Evolutionary conservation across 2,329 filamentous ascomycete species (phyloP).

Genomic region (Dothistroma septosporum): DNA sequence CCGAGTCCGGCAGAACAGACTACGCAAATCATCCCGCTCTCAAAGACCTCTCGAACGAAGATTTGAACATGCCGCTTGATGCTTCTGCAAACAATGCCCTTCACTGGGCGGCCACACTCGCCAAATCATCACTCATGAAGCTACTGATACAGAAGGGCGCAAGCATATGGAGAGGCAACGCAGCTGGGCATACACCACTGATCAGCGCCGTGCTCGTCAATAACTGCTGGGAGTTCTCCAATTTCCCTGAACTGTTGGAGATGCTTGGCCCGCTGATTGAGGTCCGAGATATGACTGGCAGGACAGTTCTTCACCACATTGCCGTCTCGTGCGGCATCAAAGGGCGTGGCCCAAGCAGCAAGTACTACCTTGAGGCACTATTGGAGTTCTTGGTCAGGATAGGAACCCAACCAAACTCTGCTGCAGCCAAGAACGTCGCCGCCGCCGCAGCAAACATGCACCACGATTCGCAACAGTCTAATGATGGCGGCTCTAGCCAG

Average conservation of each 20-base stretch:
- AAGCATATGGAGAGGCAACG: slow-evolving; percentile 82
- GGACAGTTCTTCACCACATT: slow-evolving; percentile 93
- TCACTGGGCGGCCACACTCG: slow-evolving; percentile 93
- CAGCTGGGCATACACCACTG: slow-evolving; percentile 82
- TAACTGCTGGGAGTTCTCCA: slow-evolving; percentile 87
- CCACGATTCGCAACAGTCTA: slow-evolving; percentile 23
- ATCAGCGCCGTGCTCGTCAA: slow-evolving; percentile 91
- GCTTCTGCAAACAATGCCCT: slow-evolving; percentile 82
- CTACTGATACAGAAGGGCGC: slow-evolving; percentile 79
- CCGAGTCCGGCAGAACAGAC: slow-evolving; percentile 60
- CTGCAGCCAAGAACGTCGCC: slow-evolving; percentile 56
- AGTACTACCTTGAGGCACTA: slow-evolving; percentile 92
- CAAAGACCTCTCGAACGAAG: slow-evolving; percentile 66
- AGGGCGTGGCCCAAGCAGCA: slow-evolving; percentile 82
- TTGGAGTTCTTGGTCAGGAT: slow-evolving; percentile 92
- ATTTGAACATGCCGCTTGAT: slow-evolving; percentile 91
- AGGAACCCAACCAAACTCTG: slow-evolving; percentile 31
- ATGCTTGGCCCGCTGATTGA: slow-evolving; percentile 87
- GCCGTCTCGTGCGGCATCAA: slow-evolving; percentile 94
- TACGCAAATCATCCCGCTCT: slow-evolving; percentile 73
- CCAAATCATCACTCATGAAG: slow-evolving; percentile 75
- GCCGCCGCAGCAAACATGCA: slow-evolving; percentile 22
- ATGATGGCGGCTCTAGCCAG: slow-evolving; percentile 29
- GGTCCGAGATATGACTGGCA: slow-evolving; percentile 78
- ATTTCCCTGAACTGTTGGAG: slow-evolving; percentile 86